Base-by-base conservation (phyloP, 495 filamentous ascomycete species). In the Arthonia radiata region DNA sequence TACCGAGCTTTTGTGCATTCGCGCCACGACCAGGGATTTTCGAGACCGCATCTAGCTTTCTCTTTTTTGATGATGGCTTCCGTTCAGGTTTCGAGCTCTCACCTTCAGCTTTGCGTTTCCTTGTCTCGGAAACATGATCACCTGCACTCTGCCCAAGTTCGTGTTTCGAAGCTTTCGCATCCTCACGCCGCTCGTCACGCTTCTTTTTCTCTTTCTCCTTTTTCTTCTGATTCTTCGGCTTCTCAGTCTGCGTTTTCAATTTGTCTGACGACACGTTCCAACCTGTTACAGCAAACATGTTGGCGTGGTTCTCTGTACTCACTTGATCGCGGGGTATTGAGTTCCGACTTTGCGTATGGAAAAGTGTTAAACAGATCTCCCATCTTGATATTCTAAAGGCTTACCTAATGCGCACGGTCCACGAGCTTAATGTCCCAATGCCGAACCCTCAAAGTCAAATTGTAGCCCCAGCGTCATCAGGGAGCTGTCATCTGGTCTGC, bases 271-370 rank as follows among this genome's bases (percentile, higher is more conserved):
- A 59, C 15, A 93, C 54, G 13, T 74, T 72, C 76, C 81, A 90
- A 34, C 83, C 86, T 35, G 74, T 74, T 28, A 93, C 82, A 3
- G 81, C 67, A 44, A 97, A 97, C 86, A 97, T 93, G 34, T 19
- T 50, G n/a, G n/a, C n/a, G n/a, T n/a, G n/a, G n/a, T n/a, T n/a
- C n/a, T n/a, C n/a, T n/a, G n/a, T n/a, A n/a, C n/a, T n/a, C n/a
- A n/a, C n/a, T n/a, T n/a, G n/a, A n/a, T n/a, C n/a, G n/a, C n/a
- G n/a, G n/a, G n/a, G n/a, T n/a, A n/a, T n/a, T n/a, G n/a, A n/a
- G n/a, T n/a, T n/a, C n/a, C n/a, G n/a, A n/a, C n/a, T n/a, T n/a
- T n/a, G n/a, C n/a, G n/a, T n/a, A n/a, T n/a, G n/a, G n/a, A n/a
- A n/a, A n/a, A n/a, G n/a, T n/a, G n/a, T n/a, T n/a, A n/a, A n/a